These are phyloP conservation scores for Colletotrichum filicis DNA, from an alignment of 2,329 filamentous ascomycete species.

Conservation along the genomic window DNA sequence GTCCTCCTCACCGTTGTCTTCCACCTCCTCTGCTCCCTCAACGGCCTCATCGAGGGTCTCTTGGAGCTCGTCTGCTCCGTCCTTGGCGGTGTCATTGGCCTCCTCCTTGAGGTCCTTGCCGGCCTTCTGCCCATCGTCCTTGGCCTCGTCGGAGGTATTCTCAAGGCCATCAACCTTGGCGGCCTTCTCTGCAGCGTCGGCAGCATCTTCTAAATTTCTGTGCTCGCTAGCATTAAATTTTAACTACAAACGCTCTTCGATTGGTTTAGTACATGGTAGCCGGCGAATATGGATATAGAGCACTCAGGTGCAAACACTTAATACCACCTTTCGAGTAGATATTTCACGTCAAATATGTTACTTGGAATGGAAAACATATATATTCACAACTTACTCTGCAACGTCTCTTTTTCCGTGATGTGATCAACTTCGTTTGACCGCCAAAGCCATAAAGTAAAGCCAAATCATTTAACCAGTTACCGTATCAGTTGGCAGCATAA, in stretches of 20 bases:
- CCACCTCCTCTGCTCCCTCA: conserved; percentile 27
- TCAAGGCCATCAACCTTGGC: conserved; percentile 16
- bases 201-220: conserved; percentile 8
- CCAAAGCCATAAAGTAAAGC: no score
- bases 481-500: no score
- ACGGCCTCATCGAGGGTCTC: conserved; percentile 21
- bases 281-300: neutral
- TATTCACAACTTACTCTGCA: no score
- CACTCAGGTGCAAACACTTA: neutral
- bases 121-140: conserved; percentile 28
- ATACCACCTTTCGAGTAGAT: neutral
- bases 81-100: conserved; percentile 19
- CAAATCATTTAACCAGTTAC: no score
- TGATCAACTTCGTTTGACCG: no score
- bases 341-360: neutral
- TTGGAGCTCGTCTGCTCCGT: conserved; percentile 15
- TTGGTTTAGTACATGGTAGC: neutral
- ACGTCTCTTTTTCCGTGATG: no score
- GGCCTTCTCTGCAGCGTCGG: conserved; percentile 28
- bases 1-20: conserved; percentile 20
- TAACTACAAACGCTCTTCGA: neutral
- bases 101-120: conserved; percentile 22
- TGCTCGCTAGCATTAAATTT: neutral
- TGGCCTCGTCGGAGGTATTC: conserved; percentile 15
- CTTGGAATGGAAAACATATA: no score